Base-by-base conservation (phyloP, 2,329 filamentous ascomycete genomes). In the Cephalotrichum gorgonifer region DNA sequence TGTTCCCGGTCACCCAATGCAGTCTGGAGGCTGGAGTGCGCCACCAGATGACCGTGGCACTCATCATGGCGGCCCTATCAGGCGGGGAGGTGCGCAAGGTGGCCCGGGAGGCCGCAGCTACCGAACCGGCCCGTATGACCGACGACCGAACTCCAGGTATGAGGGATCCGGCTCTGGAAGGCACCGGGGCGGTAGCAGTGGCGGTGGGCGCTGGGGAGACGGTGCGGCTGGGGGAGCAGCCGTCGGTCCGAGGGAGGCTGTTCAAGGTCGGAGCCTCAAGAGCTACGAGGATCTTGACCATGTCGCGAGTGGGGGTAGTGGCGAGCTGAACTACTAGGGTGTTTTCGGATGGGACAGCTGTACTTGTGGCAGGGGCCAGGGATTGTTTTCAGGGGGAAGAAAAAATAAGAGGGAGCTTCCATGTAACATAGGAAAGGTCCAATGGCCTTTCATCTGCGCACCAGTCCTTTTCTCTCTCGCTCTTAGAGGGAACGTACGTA, bases 261-360 rank as follows among this genome's bases (percentile, higher is more conserved):
- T 95, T 1, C 88, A 94, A 56, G 93, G 93, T 5, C 81, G 93
- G 50, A 95, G 87, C 53, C 70, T 98, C 55, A 95, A 95, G 76
- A 96, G 88, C 64, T 98, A 98, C 62, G 94, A 98, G 65, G 93
- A 98, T 62, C 73, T 98, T 23, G 93, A 98, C 69, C 91, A 94
- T 43, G 84, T 85, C 51, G 81, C 81, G 33, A 80, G 83, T 14
- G 74, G 78, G 31, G 87, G 84, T 38, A 81, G 84, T 38, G 86
- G 87, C 26, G 91, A 96, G 69, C 71, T 97, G 59, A 94, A 97
- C 67, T 97, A 97, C 62, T 97, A 76, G 62, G 44, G 38, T 28
- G 42, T 20, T 39, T 39, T 20, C n/a, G 3, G 35, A 9, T 22
- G 17, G 17, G 35, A 22, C n/a, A 39, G 35, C 12, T 4, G 12